Evolutionary conservation across 2,329 filamentous ascomycete genomes (phyloP), one percentile per base, ranked within the genome.

Genomic region (Penicillium vulpinum): DNA sequence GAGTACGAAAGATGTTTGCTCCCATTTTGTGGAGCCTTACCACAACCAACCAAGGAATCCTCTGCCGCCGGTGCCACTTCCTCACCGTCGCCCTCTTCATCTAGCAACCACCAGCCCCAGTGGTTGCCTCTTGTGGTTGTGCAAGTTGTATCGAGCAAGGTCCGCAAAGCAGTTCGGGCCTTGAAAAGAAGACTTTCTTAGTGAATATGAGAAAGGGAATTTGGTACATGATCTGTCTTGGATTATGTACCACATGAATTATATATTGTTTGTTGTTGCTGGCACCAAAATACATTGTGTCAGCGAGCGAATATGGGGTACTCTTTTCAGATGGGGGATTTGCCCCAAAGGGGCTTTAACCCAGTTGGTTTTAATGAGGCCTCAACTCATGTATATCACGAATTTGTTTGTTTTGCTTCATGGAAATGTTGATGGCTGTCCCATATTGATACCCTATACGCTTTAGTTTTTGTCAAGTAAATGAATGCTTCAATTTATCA

Each of bases 311-410:
- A 28, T n/a, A 21, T 1, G 40, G 41, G 35, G 47, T 22, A 40
- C 40, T 56, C 28, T 56, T 56, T 45, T 26, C 31, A 51, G 31
- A n/a, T 44, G 39, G 31, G 31, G 5, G 33, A 44, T 51, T 40
- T n/a, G 28, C 49, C 31, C 46, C 53, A 51, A 4, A 38, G 39
- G 39, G 39, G 47, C n/a, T 55, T 51, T 13, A 33, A 21, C 40
- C 31, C 33, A 15, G 40, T 39, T 55, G 31, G 45, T 55, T 55
- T 55, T 51, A 39, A 44, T n/a, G 53, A 51, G 46, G 46, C 53
- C 53, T 22, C 53, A 40, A 22, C 9, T 22, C 18, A 44, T 31
- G 1, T 31, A 40, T 40, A 22, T 16, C 9, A n/a, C 35, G 9
- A 21, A 28, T 38, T 6, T 28, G 13, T 21, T 26, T 29, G 10